phyloP scores from a whole-genome alignment of 176 grass and related monocot species.

The Rhynchospora tenuis region DNA sequence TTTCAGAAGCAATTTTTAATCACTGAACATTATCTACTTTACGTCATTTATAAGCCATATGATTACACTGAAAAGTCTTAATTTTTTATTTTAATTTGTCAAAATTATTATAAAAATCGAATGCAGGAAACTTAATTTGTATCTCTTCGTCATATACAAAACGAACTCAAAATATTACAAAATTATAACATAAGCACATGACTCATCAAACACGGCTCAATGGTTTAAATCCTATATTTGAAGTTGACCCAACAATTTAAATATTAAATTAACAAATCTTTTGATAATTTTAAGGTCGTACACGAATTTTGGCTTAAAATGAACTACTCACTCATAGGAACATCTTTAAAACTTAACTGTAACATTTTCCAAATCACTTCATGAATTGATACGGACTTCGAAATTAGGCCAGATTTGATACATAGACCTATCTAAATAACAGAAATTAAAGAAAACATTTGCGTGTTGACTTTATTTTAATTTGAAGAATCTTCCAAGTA shows the following conservation, averaged over 20 bases:
- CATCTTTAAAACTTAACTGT: background rate
- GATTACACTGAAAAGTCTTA: background rate
- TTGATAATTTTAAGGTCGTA: background rate
- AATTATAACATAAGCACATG: background rate
- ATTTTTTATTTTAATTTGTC: background rate
- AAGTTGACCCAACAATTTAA: background rate
- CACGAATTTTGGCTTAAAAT: background rate
- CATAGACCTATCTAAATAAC: background rate
- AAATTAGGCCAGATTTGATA: background rate
- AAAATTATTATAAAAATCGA: background rate
- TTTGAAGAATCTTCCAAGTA: background rate
- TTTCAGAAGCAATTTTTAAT: background rate
- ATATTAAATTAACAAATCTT: background rate
- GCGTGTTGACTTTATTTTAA: background rate
- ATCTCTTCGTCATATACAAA: background rate
- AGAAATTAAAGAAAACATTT: background rate
- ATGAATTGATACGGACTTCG: background rate
- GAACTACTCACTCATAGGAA: background rate
- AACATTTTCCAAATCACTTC: background rate
- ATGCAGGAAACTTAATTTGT: background rate
- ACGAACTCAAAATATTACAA: background rate
- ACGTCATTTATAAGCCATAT: background rate
- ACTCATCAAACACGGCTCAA: background rate
- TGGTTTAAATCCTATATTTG: background rate
- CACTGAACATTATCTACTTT: background rate